These are phyloP conservation scores for Vigna reflexopilosa DNA, from an alignment of 306 rosid genomes.

Conservation along the genomic window DNA sequence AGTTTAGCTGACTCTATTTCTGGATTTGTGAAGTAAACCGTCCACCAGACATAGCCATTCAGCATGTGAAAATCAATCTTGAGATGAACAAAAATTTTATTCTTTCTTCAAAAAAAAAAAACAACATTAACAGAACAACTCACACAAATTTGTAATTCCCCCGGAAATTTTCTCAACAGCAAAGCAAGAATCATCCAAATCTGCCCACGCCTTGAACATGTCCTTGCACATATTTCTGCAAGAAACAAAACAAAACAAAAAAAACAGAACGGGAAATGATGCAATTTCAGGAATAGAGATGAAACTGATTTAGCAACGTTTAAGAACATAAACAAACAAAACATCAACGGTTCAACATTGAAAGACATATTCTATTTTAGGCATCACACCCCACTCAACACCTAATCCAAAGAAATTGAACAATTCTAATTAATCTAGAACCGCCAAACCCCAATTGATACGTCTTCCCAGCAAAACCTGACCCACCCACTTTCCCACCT, in stretches of 20 bases:
- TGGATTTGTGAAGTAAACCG: slow-evolving; percentile 12
- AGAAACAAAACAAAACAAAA: slow-evolving; percentile 5
- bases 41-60: background rate
- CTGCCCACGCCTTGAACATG: slow-evolving; percentile 80
- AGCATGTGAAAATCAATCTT: background rate
- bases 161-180: slow-evolving; percentile 78
- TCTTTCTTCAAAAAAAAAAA: background rate
- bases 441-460: background rate
- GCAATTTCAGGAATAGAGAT: background rate
- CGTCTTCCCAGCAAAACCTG: background rate
- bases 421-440: background rate
- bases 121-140: slow-evolving; percentile 49
- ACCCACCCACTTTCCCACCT: slow-evolving; percentile 8
- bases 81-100: background rate
- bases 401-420: slow-evolving; percentile 19
- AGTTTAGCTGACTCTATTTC: background rate
- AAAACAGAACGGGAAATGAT: background rate
- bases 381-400: background rate
- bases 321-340: background rate
- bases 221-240: slow-evolving; percentile 83
- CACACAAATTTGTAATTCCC: slow-evolving; percentile 93
- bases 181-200: slow-evolving; percentile 72
- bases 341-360: background rate
- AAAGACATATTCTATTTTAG: background rate
- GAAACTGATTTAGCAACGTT: background rate